Base-by-base conservation (phyloP, 2,329 filamentous ascomycete species). In the Alternaria atra region DNA sequence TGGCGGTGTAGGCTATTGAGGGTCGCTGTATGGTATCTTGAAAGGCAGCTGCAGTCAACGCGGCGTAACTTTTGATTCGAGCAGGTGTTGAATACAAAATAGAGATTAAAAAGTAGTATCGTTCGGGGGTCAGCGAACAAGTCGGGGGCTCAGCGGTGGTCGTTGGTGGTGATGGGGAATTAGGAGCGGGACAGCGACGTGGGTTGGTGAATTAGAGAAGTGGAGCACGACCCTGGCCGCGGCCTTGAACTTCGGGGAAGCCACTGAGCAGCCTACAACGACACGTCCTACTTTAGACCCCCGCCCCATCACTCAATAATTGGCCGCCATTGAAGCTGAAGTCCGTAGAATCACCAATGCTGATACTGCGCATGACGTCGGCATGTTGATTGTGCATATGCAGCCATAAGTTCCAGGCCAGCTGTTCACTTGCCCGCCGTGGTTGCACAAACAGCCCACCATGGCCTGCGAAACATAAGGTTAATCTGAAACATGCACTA, bases 401-500 rank as follows among this genome's bases (percentile, higher is more conserved):
- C 56, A 47, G 42, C 42, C 40, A 29, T 48, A 5, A 34, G 29
- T 34, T 39, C 42, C 43, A 54, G 27, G 60, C 57, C 58, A 60
- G 57, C 39, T 68, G 64, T 59, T 58, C 61, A 40, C 6, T 52
- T 15, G 53, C 25, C 39, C 17, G 42, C 5, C 34, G 42, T 40
- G 37, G 57, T 61, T 46, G 57, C 55, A 57, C 61, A 47, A 60
- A 63, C 58, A 53, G 58, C 54, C 52, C 56, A 54, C 53, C 55
- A 47, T 54, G 29, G 35, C 55, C 48, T 39, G 51, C 52, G 23
- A 50, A 58, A 66, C 57, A 64, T 58, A 62, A 43, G 54, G 54
- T 55, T 58, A 50, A 62, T 40, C 51, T 67, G 67, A 70, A 70
- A 70, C 67, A 64, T 32, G 55, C 55, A 48, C 64, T 61, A 67